Evolutionary conservation across 2,329 filamentous ascomycete genomes (phyloP).

Genomic region (Colletotrichum sp.): DNA sequence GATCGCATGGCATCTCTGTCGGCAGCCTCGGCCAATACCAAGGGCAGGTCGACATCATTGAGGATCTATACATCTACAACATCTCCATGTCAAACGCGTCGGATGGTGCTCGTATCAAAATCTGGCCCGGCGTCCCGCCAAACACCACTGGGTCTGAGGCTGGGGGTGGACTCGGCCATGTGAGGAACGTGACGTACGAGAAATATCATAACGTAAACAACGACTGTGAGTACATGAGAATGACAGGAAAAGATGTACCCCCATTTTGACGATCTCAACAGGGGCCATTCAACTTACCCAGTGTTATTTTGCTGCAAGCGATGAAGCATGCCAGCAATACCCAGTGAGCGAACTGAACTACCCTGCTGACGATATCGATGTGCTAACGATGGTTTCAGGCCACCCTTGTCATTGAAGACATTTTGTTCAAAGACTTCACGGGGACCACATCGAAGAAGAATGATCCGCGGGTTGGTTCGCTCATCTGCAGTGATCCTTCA

Average conservation of each 20-base stretch:
- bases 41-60: constrained; percentile 69
- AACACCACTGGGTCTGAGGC: neutral
- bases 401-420: neutral
- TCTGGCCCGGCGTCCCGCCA: constrained; percentile 62
- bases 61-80: constrained; percentile 71
- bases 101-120: constrained; percentile 75
- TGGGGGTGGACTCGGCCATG: neutral
- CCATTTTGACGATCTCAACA: neutral
- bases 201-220: neutral
- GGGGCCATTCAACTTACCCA: neutral
- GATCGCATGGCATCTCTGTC: constrained; percentile 74
- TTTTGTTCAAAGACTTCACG: neutral
- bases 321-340: neutral
- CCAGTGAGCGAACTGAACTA: neutral
- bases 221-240: neutral
- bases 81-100: constrained; percentile 62
- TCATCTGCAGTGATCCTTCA: neutral
- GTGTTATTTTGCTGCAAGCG: neutral
- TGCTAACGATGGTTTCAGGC: neutral
- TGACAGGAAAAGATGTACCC: neutral
- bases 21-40: constrained; percentile 74
- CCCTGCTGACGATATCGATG: rapidly evolving
- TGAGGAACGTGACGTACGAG: neutral
- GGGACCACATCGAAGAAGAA: neutral
- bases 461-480: neutral